Base-by-base conservation (phyloP, 495 filamentous ascomycete species). In the Hypomontagnella monticulosa region DNA sequence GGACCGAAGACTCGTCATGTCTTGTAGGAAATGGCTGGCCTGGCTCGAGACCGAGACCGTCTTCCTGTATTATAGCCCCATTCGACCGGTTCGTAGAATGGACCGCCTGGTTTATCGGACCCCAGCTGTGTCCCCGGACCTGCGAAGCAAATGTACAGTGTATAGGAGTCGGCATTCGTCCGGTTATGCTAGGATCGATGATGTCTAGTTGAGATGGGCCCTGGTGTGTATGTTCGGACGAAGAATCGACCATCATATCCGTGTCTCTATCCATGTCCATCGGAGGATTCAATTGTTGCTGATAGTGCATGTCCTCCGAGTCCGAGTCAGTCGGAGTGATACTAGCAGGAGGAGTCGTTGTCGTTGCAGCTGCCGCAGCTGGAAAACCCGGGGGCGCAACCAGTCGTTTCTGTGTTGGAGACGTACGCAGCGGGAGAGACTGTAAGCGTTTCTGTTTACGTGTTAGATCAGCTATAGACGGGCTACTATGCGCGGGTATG, bases 121-220 rank as follows among this genome's bases (percentile, higher is more conserved):
- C 61, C 77, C 78, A 81, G 58, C 69, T 77, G 49, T 78, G 76
- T 6, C 77, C 79, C 48, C 79, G 75, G 14, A 82, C 75, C 55
- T 81, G 79, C 6, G 75, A 75, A 6, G 79, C 78, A 58, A 81
- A 81, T 33, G 71, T 80, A 51, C 77, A 80, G 42, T 81, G 75
- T 12, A 87, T 85, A 5, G 85, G 84, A 3, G 85, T 86, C 18
- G 82, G 83, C 66, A 85, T 81, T 42, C 79, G 76, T 55, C 77
- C 77, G 23, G 69, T 67, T 11, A 75, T 67, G 57, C 58, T 77
- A 8, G 74, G 57, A 2, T 56, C 63, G 32, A 62, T 16, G n/a
- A 34, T 46, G 36, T 76, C 72, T 27, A 64, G 48, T 44, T 67
- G 69, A 20, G 64, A 60, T 8, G 64, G 44, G 27, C 71, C 78